Evolutionary conservation across 306 rosid species (phyloP).

Genomic region (Dryas octopetala): DNA sequence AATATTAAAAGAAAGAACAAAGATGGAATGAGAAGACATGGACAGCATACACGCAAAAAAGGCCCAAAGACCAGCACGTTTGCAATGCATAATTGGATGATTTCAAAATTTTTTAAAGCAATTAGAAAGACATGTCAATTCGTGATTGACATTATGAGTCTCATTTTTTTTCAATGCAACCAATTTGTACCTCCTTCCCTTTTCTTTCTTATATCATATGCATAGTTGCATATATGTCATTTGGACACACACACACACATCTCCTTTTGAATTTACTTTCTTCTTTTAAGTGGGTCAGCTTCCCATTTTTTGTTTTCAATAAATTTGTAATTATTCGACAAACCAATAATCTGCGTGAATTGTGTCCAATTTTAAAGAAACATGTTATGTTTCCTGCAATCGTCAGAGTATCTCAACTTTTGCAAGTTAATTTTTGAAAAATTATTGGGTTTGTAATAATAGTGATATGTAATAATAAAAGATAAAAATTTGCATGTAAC

Average conservation of each 20-base stretch:
- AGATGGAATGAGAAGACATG: conserved; percentile 1
- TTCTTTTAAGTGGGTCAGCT: neutral
- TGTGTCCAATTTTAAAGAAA: neutral
- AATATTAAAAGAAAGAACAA: neutral
- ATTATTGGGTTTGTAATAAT: neutral
- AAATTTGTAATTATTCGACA: neutral
- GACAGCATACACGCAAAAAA: neutral
- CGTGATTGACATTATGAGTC: neutral
- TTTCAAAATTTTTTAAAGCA: no score
- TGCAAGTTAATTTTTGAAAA: neutral
- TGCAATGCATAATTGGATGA: neutral
- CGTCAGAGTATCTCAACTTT: neutral
- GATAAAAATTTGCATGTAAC: no score
- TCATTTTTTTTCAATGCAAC: neutral
- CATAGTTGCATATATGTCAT: neutral
- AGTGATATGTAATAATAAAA: no score
- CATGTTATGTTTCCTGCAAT: neutral
- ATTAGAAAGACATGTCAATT: conserved; percentile 2
- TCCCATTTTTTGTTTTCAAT: neutral
- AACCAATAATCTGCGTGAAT: neutral
- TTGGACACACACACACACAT: neutral
- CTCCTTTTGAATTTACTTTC: neutral
- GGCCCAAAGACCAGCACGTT: conserved; percentile 12
- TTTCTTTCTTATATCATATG: neutral
- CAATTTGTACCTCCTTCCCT: no score